Percentiles rank a stretch among this genome's conserved stretches.
Evolutionary conservation across 768 basidiomycete species (phyloP).

Genomic region (Russula virescens): DNA sequence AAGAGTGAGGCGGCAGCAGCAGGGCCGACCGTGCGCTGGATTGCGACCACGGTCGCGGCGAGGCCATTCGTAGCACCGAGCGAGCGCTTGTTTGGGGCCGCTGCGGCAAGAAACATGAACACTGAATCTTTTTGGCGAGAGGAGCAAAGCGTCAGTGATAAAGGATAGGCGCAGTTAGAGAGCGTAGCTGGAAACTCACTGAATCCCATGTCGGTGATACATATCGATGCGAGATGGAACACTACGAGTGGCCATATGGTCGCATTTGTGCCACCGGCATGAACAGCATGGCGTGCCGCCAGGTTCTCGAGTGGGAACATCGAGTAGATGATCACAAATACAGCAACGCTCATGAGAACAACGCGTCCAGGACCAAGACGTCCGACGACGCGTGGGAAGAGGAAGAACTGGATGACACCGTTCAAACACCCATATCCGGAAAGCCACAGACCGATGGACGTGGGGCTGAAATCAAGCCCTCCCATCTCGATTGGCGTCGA

Average conservation of each 20-base stretch:
- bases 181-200: conserved; percentile 1
- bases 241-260: neutral
- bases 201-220: conserved; percentile 14
- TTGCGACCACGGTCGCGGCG: conserved; percentile 34
- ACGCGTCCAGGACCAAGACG: conserved; percentile 35
- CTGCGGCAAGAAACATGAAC: conserved; percentile 63
- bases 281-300: neutral
- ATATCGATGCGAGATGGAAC: conserved; percentile 8
- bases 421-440: conserved; percentile 35
- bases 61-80: conserved; percentile 67
- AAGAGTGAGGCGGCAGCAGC: conserved; percentile 56
- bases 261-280: neutral
- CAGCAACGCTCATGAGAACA: conserved; percentile 27
- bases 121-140: conserved; percentile 42
- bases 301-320: conserved; percentile 29
- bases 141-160: neutral
- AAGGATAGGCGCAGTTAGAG: neutral
- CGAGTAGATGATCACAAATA: conserved; percentile 26
- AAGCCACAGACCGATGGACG: conserved; percentile 37
- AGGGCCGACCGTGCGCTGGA: conserved; percentile 45
- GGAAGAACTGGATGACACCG: conserved; percentile 36
- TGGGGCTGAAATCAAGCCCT: conserved; percentile 35
- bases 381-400: conserved; percentile 35
- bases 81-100: conserved; percentile 58
- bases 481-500: conserved; percentile 40